phyloP scores from a whole-genome alignment of 352 stramenopile species.

The Elongisporangium anandrum region DNA sequence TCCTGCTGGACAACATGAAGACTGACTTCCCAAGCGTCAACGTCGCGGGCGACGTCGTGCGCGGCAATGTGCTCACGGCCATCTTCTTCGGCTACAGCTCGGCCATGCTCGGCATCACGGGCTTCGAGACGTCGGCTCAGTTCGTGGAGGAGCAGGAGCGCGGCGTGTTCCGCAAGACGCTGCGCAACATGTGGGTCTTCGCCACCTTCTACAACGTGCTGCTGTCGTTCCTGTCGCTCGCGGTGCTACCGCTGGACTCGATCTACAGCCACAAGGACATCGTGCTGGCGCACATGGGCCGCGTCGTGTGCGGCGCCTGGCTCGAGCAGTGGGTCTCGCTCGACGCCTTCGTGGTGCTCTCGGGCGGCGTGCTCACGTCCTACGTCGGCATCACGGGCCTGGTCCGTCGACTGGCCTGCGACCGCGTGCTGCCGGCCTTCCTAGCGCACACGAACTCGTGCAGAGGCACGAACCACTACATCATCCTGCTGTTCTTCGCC shows the following conservation, averaged over 20 bases:
- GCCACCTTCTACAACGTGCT: conserved; percentile 87
- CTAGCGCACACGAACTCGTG: conserved; percentile 59
- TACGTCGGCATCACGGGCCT: conserved; percentile 89
- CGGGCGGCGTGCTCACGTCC: conserved; percentile 81
- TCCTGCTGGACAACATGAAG: conserved; percentile 63
- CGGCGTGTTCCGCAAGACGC: conserved; percentile 77
- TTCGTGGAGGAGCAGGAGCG: conserved; percentile 89
- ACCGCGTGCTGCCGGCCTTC: conserved; percentile 63
- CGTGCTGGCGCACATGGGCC: conserved; percentile 75
- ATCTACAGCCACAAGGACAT: conserved; percentile 70
- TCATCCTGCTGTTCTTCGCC: conserved; percentile 78
- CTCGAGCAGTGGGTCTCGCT: conserved; percentile 73
- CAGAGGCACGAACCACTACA: conserved; percentile 83
- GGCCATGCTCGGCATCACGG: conserved; percentile 89
- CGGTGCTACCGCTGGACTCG: conserved; percentile 68
- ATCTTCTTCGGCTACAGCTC: conserved; percentile 79
- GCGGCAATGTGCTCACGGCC: conserved; percentile 45
- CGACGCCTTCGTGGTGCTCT: conserved; percentile 88
- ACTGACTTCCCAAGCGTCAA: conserved; percentile 59
- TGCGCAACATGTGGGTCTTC: conserved; percentile 84
- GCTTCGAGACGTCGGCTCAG: conserved; percentile 89
- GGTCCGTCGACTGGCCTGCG: conserved; percentile 74
- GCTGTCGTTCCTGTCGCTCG: conserved; percentile 77
- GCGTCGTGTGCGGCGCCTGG: conserved; percentile 40
- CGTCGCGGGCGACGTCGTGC: conserved; percentile 24